These are phyloP conservation scores for Dendrobium chrysotoxum DNA, from an alignment of 106 monocot genomes.

Conservation along the genomic window DNA sequence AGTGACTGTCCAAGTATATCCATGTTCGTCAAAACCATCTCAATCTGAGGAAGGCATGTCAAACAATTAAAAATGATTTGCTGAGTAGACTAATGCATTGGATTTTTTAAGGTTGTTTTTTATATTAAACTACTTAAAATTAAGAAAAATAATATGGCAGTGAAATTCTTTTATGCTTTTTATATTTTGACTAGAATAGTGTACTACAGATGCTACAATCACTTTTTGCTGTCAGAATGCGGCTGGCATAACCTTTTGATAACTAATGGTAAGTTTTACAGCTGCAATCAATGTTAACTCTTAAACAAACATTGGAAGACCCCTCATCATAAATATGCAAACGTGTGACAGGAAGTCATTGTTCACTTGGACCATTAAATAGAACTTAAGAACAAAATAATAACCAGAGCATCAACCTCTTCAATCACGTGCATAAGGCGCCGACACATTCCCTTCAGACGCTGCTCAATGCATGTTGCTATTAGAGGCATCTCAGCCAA, in stretches of 20 bases:
- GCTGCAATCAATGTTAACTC: not conserved
- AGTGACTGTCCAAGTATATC: no score
- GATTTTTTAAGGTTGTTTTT: no score
- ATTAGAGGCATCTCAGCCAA: constrained; percentile 76
- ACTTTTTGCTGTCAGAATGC: not conserved
- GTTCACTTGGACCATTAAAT: no score
- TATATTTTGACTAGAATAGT: not conserved
- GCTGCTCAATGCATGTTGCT: constrained; percentile 53
- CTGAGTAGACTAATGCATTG: no score
- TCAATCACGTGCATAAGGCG: constrained; percentile 54
- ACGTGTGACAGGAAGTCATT: not conserved
- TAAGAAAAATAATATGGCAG: not conserved
- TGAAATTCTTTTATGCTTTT: not conserved
- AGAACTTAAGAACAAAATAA: not conserved
- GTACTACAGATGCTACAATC: not conserved
- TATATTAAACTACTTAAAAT: not conserved
- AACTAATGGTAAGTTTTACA: not conserved
- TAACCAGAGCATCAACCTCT: constrained; percentile 25
- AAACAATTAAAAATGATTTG: no score
- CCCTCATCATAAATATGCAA: not conserved
- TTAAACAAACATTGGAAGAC: not conserved
- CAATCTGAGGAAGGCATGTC: no score
- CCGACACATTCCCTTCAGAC: constrained; percentile 77
- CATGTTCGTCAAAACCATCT: no score
- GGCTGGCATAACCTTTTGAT: not conserved